Conservation (phyloP, 176 grass and related monocot genomes). For the Cenchrus americanus region DNA sequence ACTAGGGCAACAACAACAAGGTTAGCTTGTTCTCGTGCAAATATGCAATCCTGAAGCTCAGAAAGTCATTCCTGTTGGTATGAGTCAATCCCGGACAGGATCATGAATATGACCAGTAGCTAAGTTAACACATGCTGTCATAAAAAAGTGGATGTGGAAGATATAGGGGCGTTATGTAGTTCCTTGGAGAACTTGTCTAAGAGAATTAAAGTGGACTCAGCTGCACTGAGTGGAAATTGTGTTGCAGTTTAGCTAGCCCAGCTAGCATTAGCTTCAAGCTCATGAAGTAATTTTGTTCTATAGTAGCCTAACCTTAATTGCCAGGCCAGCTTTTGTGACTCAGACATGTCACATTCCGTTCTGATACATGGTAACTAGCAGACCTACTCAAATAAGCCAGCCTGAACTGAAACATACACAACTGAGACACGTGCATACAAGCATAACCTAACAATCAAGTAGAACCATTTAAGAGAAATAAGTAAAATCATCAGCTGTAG, state of each 20-base stretch:
- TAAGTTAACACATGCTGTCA: constrained; percentile 7
- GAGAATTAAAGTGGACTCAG: not conserved
- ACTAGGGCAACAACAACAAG: not conserved
- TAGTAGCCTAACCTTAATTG: constrained; percentile 25
- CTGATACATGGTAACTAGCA: not conserved
- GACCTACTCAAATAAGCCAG: constrained; percentile 5
- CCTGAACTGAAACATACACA: not conserved
- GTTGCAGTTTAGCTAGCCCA: constrained; percentile 1
- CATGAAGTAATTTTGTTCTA: not conserved
- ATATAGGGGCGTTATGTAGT: not conserved
- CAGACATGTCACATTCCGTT: not conserved
- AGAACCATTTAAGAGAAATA: not conserved
- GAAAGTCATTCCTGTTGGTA: constrained; percentile 4
- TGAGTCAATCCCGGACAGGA: constrained; percentile 3
- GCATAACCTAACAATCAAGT: constrained; percentile 1
- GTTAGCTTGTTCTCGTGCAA: constrained; percentile 14
- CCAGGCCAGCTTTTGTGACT: not conserved
- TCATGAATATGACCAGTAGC: not conserved
- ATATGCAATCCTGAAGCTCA: not conserved
- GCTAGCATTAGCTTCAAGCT: not conserved
- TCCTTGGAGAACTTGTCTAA: constrained; percentile 8
- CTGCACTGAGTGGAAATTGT: not conserved
- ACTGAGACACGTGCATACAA: not conserved
- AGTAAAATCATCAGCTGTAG: not conserved
- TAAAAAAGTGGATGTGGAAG: constrained; percentile 10